Evolutionary conservation across 2,329 filamentous ascomycete species (phyloP).

Genomic region (Zasmidium citrigriseum): DNA sequence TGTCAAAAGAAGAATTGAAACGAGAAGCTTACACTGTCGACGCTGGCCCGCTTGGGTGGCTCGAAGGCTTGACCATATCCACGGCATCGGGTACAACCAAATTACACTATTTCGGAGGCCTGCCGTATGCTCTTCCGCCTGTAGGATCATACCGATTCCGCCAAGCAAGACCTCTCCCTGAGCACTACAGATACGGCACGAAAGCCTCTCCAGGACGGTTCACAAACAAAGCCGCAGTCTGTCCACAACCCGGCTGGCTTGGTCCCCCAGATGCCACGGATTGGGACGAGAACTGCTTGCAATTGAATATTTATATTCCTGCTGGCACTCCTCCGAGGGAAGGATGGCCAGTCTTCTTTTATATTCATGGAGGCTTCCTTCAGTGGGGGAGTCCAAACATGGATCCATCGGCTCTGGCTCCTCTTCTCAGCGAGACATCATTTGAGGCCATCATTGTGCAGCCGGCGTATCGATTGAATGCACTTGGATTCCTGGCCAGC

Average conservation of each 20-base stretch:
- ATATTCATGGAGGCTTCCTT: constrained; percentile 59
- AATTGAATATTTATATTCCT: constrained; percentile 59
- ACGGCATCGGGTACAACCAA: constrained; percentile 19
- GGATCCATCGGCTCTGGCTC: constrained; percentile 41
- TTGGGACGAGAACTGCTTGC: constrained; percentile 58
- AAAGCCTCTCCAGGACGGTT: constrained; percentile 49
- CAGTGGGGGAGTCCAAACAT: constrained; percentile 57
- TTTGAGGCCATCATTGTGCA: constrained; percentile 55
- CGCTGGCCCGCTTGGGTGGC: constrained; percentile 48
- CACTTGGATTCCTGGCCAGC: constrained; percentile 58
- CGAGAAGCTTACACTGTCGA: constrained; percentile 36
- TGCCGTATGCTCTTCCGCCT: constrained; percentile 58
- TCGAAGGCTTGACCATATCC: constrained; percentile 52
- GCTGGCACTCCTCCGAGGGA: constrained; percentile 42
- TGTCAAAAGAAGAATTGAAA: constrained; percentile 20
- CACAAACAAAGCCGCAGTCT: constrained; percentile 44
- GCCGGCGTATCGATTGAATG: constrained; percentile 59
- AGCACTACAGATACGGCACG: constrained; percentile 54
- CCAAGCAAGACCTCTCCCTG: constrained; percentile 49
- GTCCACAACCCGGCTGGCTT: constrained; percentile 51
- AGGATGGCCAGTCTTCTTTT: constrained; percentile 62
- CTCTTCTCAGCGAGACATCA: constrained; percentile 51
- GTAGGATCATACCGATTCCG: constrained; percentile 51
- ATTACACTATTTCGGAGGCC: constrained; percentile 55
- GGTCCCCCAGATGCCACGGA: constrained; percentile 26